Evolutionary conservation across 2,329 filamentous ascomycete species (phyloP), one percentile per base, ranked within the genome.

Genomic region (Pseudogymnoascus sp.): DNA sequence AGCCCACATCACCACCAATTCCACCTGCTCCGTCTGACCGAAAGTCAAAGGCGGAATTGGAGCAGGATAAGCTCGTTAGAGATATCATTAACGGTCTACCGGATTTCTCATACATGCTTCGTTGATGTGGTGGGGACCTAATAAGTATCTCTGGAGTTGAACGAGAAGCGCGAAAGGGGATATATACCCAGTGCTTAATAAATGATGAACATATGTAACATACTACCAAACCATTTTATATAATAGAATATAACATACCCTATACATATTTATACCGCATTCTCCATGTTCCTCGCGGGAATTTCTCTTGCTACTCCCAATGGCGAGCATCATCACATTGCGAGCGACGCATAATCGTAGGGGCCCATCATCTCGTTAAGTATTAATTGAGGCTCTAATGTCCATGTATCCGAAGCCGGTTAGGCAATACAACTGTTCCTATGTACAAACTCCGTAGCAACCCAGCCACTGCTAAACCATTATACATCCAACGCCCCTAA

Each of bases 91-190:
- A 68, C 28, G 65, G 66, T 2, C 62, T 74, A 9, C 72, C 72
- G 1, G 67, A 74, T 63, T 63, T 74, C 14, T 68, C 68, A 11
- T 74, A 73, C 64, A 74, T 74, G 72, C 61, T 74, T 57, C 41
- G 59, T 18, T 60, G 8, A 58, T 57, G 34, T 32, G 25, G 16
- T 28, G 16, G 43, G 4, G 12, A 22, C 25, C 2, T 11, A 6
- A 30, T 16, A 30, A 50, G n/a, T 4, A 18, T 7, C 18, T 30
- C 8, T 30, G 8, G 9, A 16, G 43, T 32, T 7, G 8, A 28
- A 2, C 5, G 6, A 12, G 32, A 6, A 20, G 8, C 25, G 20
- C 41, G 20, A 41, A 22, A 2, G 3, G 11, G 20, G 6, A 47
- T 47, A 47, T 47, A 2, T 25, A 22, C 22, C 22, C 22, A 3